Base-by-base conservation (phyloP, 805 yeast genomes). In the Zygosaccharomyces pseudorouxii region DNA sequence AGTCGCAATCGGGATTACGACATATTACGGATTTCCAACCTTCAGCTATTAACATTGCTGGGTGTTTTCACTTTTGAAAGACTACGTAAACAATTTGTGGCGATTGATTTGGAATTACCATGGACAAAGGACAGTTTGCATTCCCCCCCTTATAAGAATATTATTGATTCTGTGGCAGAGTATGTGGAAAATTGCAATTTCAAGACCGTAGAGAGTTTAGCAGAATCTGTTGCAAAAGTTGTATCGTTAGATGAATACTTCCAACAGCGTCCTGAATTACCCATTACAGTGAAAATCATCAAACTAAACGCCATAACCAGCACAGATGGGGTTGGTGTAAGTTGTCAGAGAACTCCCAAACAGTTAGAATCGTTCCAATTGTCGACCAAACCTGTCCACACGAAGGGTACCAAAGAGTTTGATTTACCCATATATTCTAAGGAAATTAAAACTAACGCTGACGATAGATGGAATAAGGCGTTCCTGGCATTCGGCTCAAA, bases 41-140 rank as follows among this genome's bases (percentile, higher is more conserved):
- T 90, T 31, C 73, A 75, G 42, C 67, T 88, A 14, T 73, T 83
- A 43, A 84, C 96, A 0, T 73, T 90, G n/a, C 86, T 93, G 55
- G 99, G 99, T 4, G 93, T 93, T 6, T 92, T 89, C 70, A 84
- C 89, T 1, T 87, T 89, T 68, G 99, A 93, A 64, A 74, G 99
- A 50, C 66, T 83, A 19, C 83, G 84, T 59, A 81, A 78, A 56
- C 99, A 93, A 68, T 81, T 81, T 40, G 87, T 93, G 6, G 67
- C 73, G 2, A 54, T 86, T 25, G 85, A 85, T 56, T 49, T 80
- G 14, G 65, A 64, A 6, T 66, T 89, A 23, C 76, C 75, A 45
- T 66, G 81, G 55, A 59, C 59, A 11, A 50, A 49, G 40, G 39
- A 56, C 18, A 30, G 48, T 9, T 46, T 44, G 3, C 36, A 39